These are phyloP conservation scores for Oidium heveae DNA, from an alignment of 2,329 filamentous ascomycete genomes.

Conservation along the genomic window DNA sequence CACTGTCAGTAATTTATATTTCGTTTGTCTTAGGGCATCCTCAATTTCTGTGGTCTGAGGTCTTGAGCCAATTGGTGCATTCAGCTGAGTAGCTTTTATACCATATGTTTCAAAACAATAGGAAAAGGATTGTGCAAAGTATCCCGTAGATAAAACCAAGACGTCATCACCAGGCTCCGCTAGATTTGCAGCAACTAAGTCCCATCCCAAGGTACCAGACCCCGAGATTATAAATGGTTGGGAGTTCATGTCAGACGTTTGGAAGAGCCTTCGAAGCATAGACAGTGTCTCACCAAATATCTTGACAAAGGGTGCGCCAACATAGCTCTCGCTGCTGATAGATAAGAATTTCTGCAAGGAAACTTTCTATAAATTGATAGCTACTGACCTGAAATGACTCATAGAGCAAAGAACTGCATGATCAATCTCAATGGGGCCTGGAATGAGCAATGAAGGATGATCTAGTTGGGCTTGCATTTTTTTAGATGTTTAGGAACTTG, in stretches of 20 bases:
- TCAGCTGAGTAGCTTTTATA: slow-evolving; percentile 69
- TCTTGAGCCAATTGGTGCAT: slow-evolving; percentile 65
- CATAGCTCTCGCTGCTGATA: slow-evolving; percentile 59
- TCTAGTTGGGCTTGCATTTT: slow-evolving; percentile 34
- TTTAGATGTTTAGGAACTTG: slow-evolving; percentile 4
- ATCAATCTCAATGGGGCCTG: slow-evolving; percentile 93
- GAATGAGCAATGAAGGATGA: slow-evolving; percentile 65
- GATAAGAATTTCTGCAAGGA: neutral
- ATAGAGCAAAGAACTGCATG: slow-evolving; percentile 89
- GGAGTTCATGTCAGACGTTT: slow-evolving; percentile 54
- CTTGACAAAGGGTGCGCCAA: slow-evolving; percentile 68
- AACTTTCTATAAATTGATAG: neutral
- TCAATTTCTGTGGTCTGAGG: slow-evolving; percentile 76
- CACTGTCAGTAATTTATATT: slow-evolving; percentile 83
- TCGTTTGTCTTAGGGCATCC: slow-evolving; percentile 64
- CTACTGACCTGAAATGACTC: slow-evolving; percentile 64
- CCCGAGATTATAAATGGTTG: slow-evolving; percentile 89
- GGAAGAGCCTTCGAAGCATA: slow-evolving; percentile 80
- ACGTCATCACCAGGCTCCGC: slow-evolving; percentile 74
- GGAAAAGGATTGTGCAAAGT: slow-evolving; percentile 88
- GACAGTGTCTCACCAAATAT: slow-evolving; percentile 75
- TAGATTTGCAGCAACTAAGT: slow-evolving; percentile 82
- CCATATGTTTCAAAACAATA: slow-evolving; percentile 84
- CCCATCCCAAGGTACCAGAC: slow-evolving; percentile 90
- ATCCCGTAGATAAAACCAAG: slow-evolving; percentile 82